phyloP scores from a whole-genome alignment of 2,329 filamentous ascomycete genomes.

The Exutisphaerella laricina region DNA sequence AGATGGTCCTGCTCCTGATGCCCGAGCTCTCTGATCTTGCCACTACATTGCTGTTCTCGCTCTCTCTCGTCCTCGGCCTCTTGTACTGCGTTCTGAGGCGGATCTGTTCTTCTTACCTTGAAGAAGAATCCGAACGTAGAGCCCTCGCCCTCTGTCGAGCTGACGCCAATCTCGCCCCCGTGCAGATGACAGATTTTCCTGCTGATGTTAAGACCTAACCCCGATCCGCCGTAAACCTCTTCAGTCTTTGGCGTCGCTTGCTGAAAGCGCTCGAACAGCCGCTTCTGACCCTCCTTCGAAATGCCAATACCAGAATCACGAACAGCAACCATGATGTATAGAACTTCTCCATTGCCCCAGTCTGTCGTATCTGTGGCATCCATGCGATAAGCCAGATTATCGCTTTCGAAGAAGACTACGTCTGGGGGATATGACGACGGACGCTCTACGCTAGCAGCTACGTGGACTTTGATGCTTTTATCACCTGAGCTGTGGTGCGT shows the following conservation, averaged over 20 bases:
- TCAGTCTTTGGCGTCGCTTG: slow-evolving; percentile 33
- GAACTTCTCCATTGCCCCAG: slow-evolving; percentile 37
- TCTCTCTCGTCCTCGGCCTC: slow-evolving; percentile 3
- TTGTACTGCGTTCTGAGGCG: slow-evolving; percentile 2
- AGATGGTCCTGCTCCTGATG: slow-evolving; percentile 6
- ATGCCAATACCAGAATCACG: slow-evolving; percentile 43
- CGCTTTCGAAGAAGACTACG: slow-evolving; percentile 40
- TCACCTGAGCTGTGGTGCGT: slow-evolving; percentile 24
- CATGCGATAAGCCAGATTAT: slow-evolving; percentile 34
- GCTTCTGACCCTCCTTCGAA: slow-evolving; percentile 35
- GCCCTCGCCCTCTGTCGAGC: slow-evolving; percentile 32
- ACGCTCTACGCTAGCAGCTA: slow-evolving; percentile 28
- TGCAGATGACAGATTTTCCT: slow-evolving; percentile 40
- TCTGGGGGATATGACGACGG: slow-evolving; percentile 41
- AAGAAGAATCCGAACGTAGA: slow-evolving; percentile 45
- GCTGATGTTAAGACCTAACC: slow-evolving; percentile 43
- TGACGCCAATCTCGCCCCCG: slow-evolving; percentile 44
- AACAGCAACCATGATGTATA: slow-evolving; percentile 43
- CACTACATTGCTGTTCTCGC: slow-evolving; percentile 8
- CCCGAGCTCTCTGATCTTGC: slow-evolving; percentile 11
- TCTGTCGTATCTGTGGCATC: slow-evolving; percentile 39
- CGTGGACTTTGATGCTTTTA: slow-evolving; percentile 23
- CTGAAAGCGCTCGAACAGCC: slow-evolving; percentile 41
- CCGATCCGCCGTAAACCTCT: slow-evolving; percentile 41
- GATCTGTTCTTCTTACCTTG: slow-evolving; percentile 18